phyloP scores from a whole-genome alignment of 352 stramenopile genomes.

The Phytophthora syringae region DNA sequence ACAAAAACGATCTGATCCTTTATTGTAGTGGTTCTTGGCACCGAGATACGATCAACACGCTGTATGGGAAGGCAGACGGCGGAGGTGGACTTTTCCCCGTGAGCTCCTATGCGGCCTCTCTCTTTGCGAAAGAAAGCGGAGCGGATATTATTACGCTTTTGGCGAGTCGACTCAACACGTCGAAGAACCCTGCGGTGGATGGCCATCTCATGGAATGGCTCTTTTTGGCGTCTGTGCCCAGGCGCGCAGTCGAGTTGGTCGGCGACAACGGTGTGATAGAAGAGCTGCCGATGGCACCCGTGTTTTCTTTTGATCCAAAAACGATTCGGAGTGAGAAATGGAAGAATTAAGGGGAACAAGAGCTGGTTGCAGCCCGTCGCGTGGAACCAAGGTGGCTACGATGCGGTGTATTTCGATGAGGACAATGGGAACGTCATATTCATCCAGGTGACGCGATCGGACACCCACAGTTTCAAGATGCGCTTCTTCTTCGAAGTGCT shows the following conservation, averaged over 20 bases:
- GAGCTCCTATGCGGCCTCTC: too few species aligned
- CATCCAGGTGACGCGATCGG: constrained; percentile 29
- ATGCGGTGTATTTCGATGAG: constrained; percentile 37
- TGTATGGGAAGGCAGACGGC: too few species aligned
- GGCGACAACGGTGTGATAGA: not conserved
- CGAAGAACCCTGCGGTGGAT: not conserved
- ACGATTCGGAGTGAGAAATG: not conserved
- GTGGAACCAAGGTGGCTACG: constrained; percentile 38
- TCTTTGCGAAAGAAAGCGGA: too few species aligned
- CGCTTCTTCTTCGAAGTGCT: constrained; percentile 36
- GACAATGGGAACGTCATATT: constrained; percentile 32
- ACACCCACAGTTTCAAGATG: constrained; percentile 36
- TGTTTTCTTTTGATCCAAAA: not conserved
- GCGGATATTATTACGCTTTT: too few species aligned
- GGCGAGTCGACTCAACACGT: too few species aligned
- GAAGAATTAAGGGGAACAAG: constrained; percentile 20
- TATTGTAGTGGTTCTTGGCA: too few species aligned
- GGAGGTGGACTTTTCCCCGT: too few species aligned
- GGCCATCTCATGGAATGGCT: not conserved
- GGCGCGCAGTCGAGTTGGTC: not conserved
- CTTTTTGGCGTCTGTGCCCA: not conserved
- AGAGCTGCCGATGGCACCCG: not conserved
- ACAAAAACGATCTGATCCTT: too few species aligned
- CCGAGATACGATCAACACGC: too few species aligned
- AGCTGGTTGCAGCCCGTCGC: constrained; percentile 33